A percentile compares a stretch with the other conserved stretches of the same genome.
These are phyloP conservation scores for Gracilaria domingensis DNA, from an alignment of 23 red algal genomes.

Conservation along the genomic window DNA sequence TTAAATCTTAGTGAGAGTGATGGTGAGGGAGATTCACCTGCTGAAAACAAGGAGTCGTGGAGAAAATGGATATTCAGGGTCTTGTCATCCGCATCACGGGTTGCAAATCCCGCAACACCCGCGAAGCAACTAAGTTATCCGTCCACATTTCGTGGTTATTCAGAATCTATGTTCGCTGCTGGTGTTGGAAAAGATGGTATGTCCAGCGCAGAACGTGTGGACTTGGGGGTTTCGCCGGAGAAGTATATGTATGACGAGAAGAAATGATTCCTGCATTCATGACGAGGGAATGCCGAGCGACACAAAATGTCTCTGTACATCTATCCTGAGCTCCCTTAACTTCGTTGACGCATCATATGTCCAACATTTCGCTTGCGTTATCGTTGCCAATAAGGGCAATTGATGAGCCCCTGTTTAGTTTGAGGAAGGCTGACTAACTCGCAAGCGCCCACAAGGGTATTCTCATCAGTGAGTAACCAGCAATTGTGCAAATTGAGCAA, in stretches of 20 bases:
- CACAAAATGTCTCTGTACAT: no score
- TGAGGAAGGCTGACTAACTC: no score
- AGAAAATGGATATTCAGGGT: neutral
- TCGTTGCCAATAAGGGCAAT: no score
- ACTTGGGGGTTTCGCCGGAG: neutral
- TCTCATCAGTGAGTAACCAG: no score
- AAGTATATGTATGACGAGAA: neutral
- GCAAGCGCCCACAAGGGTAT: no score
- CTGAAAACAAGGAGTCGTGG: neutral
- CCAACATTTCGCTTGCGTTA: no score
- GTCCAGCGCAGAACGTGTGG: conserved; percentile 15
- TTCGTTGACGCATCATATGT: no score
- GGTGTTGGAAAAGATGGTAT: conserved; percentile 29
- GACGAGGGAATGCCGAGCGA: no score
- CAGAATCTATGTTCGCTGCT: neutral
- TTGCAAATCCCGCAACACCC: neutral
- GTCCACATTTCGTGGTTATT: neutral
- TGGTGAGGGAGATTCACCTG: neutral
- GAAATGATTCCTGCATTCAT: no score
- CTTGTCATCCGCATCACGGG: neutral
- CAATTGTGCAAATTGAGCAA: no score
- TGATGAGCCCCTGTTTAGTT: no score
- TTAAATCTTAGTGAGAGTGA: neutral
- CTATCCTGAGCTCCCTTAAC: no score
- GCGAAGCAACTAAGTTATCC: neutral